These are phyloP conservation scores for Kodamaea sp. DNA, from an alignment of 1,139 yeast genomes.

Conservation along the genomic window DNA sequence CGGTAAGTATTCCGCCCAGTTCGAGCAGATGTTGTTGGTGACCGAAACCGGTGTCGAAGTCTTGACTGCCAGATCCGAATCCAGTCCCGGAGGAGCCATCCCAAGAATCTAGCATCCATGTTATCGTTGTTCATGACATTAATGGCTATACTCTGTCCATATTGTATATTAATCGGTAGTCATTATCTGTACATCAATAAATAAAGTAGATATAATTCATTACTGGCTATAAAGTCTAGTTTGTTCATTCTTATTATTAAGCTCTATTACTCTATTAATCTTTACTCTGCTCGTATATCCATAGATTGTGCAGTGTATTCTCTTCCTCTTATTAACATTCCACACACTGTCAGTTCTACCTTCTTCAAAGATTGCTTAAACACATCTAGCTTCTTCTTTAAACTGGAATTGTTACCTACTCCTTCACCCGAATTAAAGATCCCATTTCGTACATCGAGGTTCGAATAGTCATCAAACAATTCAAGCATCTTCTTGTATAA, in stretches of 20 bases:
- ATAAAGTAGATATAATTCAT: too few species aligned
- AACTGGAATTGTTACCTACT: slow-evolving; percentile 15
- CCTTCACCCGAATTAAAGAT: slow-evolving; percentile 16
- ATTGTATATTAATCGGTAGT: too few species aligned
- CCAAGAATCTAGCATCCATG: slow-evolving; percentile 35
- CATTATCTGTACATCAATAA: too few species aligned
- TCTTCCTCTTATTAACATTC: slow-evolving; percentile 24
- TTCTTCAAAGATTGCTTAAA: slow-evolving; percentile 27
- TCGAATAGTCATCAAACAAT: slow-evolving; percentile 21
- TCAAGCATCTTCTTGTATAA: slow-evolving; percentile 15
- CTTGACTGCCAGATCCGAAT: slow-evolving; percentile 74
- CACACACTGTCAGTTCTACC: slow-evolving; percentile 29
- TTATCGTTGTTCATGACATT: neutral
- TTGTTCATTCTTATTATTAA: too few species aligned
- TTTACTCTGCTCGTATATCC: too few species aligned
- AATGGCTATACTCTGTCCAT: too few species aligned
- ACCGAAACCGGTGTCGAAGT: slow-evolving; percentile 95
- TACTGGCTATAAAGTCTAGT: too few species aligned
- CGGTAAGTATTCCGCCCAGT: slow-evolving; percentile 89
- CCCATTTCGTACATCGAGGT: slow-evolving; percentile 23
- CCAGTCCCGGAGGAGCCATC: slow-evolving; percentile 87
- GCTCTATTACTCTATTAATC: too few species aligned
- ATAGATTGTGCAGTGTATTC: slow-evolving; percentile 1
- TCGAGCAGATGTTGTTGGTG: slow-evolving; percentile 88
- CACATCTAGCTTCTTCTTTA: slow-evolving; percentile 28